Percentiles rank a stretch among this genome's conserved stretches.
Conservation (phyloP, 2,329 filamentous ascomycete genomes). For the Aureobasidium pullulans region DNA sequence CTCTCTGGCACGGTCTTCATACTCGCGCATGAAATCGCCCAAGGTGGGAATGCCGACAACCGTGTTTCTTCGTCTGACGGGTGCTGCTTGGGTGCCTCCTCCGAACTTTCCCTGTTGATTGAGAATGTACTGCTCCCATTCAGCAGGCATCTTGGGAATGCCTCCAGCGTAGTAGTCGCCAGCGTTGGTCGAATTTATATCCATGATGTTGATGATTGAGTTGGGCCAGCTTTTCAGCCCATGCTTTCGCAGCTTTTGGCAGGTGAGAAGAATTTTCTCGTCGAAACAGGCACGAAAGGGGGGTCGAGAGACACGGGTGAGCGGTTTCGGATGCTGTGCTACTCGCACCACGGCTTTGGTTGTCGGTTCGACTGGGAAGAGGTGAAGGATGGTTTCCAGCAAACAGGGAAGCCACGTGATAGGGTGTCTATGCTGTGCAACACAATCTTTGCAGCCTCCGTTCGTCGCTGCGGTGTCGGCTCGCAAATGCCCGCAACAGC, state of each 20-base stretch:
- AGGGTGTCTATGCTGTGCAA: background rate
- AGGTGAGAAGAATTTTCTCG: background rate
- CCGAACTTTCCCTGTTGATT: slow-evolving; percentile 5
- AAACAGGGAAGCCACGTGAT: slow-evolving; percentile 11
- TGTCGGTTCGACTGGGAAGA: background rate
- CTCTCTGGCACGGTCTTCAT: background rate
- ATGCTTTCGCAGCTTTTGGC: background rate
- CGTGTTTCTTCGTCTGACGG: background rate
- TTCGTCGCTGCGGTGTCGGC: background rate
- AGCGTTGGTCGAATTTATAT: background rate
- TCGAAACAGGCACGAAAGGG: background rate
- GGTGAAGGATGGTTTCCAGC: background rate
- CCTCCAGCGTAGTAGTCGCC: background rate
- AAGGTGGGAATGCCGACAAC: slow-evolving; percentile 4
- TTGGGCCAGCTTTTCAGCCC: slow-evolving; percentile 6
- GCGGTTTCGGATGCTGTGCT: slow-evolving; percentile 8
- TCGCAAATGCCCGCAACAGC: background rate
- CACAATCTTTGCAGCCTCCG: background rate
- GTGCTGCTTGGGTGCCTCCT: background rate
- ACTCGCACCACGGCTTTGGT: background rate
- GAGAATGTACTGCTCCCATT: slow-evolving; percentile 1
- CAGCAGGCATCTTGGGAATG: background rate
- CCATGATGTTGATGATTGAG: background rate
- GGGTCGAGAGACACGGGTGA: background rate
- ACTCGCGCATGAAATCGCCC: background rate